A percentile compares a stretch with the other conserved stretches of the same genome.
phyloP scores from a whole-genome alignment of 2,329 filamentous ascomycete species.

The Trichothecium sympodiale region DNA sequence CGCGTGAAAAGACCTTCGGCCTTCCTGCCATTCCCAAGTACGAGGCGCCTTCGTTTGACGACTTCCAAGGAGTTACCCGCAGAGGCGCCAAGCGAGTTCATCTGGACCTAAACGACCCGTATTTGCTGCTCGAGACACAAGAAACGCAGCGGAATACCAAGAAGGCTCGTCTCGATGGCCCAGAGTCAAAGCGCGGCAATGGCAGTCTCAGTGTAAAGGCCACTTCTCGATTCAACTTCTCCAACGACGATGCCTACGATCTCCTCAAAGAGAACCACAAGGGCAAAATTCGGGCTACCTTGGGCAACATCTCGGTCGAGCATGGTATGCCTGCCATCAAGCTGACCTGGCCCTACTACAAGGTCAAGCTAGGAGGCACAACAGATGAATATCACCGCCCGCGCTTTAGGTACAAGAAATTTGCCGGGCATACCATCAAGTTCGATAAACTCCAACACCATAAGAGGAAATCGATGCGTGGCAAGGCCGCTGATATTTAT shows the following conservation, averaged over 20 bases:
- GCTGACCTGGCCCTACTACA: constrained; percentile 92
- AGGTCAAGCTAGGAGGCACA: constrained; percentile 66
- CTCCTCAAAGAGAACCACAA: constrained; percentile 93
- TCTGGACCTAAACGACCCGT: constrained; percentile 79
- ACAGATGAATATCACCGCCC: constrained; percentile 78
- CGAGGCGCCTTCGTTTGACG: constrained; percentile 62
- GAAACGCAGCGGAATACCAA: constrained; percentile 54
- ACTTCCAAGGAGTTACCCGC: constrained; percentile 64
- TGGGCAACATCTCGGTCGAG: constrained; percentile 86
- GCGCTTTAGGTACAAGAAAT: constrained; percentile 58
- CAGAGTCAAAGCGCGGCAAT: constrained; percentile 53
- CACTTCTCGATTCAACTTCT: constrained; percentile 81
- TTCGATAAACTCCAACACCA: constrained; percentile 61
- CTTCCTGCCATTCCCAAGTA: constrained; percentile 48
- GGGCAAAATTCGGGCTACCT: constrained; percentile 85
- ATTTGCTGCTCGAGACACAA: constrained; percentile 71
- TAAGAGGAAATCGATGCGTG: constrained; percentile 76
- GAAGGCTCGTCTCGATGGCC: constrained; percentile 37
- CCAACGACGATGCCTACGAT: constrained; percentile 93
- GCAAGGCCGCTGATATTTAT: constrained; percentile 71
- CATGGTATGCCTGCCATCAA: constrained; percentile 88
- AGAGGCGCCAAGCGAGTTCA: constrained; percentile 67
- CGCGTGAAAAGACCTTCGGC: constrained; percentile 56
- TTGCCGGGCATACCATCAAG: constrained; percentile 55
- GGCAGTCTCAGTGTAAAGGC: constrained; percentile 63